A percentile compares a stretch with the other conserved stretches of the same genome.
Conservation (phyloP, 1,284 basidiomycete species). For the Boletus albobrunnescens region DNA sequence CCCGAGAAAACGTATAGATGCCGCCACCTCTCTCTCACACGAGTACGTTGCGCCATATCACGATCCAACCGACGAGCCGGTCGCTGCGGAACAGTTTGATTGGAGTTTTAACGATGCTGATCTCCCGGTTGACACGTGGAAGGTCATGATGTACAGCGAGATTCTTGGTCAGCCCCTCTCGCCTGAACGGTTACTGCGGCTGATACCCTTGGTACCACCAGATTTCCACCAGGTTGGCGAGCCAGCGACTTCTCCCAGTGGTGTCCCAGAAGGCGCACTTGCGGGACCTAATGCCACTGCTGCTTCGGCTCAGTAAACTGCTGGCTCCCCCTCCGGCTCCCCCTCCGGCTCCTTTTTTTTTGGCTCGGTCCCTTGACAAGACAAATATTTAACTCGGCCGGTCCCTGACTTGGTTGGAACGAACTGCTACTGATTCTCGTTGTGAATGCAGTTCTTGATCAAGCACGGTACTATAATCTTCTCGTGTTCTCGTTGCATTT, state of each 20-base stretch:
- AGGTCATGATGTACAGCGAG: conserved; percentile 98
- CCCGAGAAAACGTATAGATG: conserved; percentile 93
- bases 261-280: conserved; percentile 59
- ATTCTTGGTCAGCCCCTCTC: conserved; percentile 71
- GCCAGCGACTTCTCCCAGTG: conserved; percentile 36
- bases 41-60: conserved; percentile 98
- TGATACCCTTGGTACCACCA: conserved; percentile 29
- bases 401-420: neutral
- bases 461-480: conserved; percentile 16
- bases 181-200: neutral
- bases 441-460: conserved; percentile 11
- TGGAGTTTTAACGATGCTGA: conserved; percentile 99
- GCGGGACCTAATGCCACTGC: conserved; percentile 38
- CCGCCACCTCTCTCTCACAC: conserved; percentile 86
- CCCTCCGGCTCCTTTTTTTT: neutral
- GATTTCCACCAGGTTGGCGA: conserved; percentile 77
- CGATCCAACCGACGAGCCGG: conserved; percentile 97
- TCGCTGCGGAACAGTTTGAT: conserved; percentile 92
- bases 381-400: conserved; percentile 15
- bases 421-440: conserved; percentile 5
- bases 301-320: conserved; percentile 17
- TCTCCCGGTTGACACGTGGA: conserved; percentile 98
- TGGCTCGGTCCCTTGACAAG: conserved; percentile 1
- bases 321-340: neutral
- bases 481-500: conserved; percentile 9